Evolutionary conservation across 768 basidiomycete genomes (phyloP), one percentile per base, ranked within the genome.

Genomic region (Nevesoporus exiguus): DNA sequence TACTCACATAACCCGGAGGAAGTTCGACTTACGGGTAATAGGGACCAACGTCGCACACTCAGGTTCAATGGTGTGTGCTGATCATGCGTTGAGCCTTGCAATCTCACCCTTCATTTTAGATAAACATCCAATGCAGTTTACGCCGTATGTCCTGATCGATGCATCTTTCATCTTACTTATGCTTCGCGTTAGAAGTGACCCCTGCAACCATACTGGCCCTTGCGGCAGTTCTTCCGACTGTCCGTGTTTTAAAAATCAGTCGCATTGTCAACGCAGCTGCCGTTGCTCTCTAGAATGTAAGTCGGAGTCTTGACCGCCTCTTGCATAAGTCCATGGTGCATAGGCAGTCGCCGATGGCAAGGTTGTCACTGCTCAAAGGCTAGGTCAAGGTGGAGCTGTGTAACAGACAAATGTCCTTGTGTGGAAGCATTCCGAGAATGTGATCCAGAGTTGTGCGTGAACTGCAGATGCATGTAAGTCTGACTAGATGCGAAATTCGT

Each of bases 391-490:
- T 65, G 58, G 49, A 63, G 59, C 19, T 81, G 74, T 67, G 66
- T 63, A n/a, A 76, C 69, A 3, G 57, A 63, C 14, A 68, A 68
- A 5, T 90, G 88, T 58, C 75, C 77, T 9, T 90, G 88, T 62
- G 72, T 68, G 46, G 66, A 60, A 21, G 71, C 75, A 0, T 62
- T 71, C 9, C 74, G 82, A 33, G 88, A 90, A 64, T 90, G 88
- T 54, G 85, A 88, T 65, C 85, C 86, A 3, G 81, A 82, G 33
- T 53, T 87, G 9, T 90, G 88, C 56, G 7, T 60, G 11, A 71
- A 71, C 13, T 86, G 86, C 62, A 69, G 73, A 56, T 73, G 77
- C 50, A 76, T 65, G 82, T 84, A 41, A 59, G 76, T 70, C 19
- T 47, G 34, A 25, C 27, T 37, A 36, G 17, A 33, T 22, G 8